Percentiles rank a stretch among this genome's conserved stretches.
Conservation (phyloP, 306 rosid species). For the Gleditsia sinensis region DNA sequence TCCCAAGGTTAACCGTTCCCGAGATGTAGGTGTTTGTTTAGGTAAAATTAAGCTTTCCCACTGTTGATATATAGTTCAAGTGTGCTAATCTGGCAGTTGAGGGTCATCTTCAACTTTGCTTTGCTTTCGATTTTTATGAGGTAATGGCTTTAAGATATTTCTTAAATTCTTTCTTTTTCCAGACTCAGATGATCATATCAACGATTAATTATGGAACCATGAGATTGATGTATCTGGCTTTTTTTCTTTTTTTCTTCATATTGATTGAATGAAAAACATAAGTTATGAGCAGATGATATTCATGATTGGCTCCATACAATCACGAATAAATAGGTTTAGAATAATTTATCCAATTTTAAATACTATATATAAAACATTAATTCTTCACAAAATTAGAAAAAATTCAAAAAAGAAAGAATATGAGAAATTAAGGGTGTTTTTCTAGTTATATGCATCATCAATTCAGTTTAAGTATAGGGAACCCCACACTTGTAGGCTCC, state of each 20-base stretch:
- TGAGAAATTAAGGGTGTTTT: background rate
- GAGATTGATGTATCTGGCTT: constrained; percentile 33
- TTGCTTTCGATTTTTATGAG: constrained; percentile 51
- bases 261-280: constrained; percentile 9
- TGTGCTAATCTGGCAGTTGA: constrained; percentile 53
- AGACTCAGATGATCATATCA: constrained; percentile 27
- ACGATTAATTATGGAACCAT: constrained; percentile 15
- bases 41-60: constrained; percentile 45
- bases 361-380: background rate
- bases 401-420: constrained; percentile 4
- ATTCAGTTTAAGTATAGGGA: constrained; percentile 4
- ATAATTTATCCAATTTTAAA: background rate
- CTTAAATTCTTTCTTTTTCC: constrained; percentile 26
- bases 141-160: constrained; percentile 37
- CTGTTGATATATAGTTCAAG: constrained; percentile 25
- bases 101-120: constrained; percentile 57
- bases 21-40: constrained; percentile 38
- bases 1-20: constrained; percentile 21
- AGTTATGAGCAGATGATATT: too few relatives aligned
- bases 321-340: background rate
- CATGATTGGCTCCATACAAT: constrained; percentile 16
- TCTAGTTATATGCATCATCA: constrained; percentile 29
- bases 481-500: constrained; percentile 24
- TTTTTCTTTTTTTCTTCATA: background rate
- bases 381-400: constrained; percentile 5